These are phyloP conservation scores for Medicago truncatula DNA, from an alignment of 306 rosid genomes.

Conservation along the genomic window MtrunA17r5.0-ANR NC_053043.1:43697001-43697500, in stretches of 20 bases:
- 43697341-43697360: constrained; percentile 18
- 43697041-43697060: constrained; percentile 22
- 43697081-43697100: not conserved
- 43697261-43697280: constrained; percentile 17
- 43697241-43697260: constrained; percentile 22
- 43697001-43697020: not conserved
- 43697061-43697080: constrained; percentile 24
- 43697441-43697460: constrained; percentile 9
- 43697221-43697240: constrained; percentile 22
- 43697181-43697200: constrained; percentile 10
- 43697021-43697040: constrained; percentile 15
- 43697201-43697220: constrained; percentile 37
- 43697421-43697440: constrained; percentile 32
- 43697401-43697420: constrained; percentile 31
- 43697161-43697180: constrained; percentile 12
- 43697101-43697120: constrained; percentile 3
- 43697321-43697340: constrained; percentile 21
- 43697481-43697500: constrained; percentile 61
- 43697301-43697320: not conserved
- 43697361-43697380: not conserved
- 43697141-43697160: constrained; percentile 32
- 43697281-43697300: constrained; percentile 19
- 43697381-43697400: constrained; percentile 26
- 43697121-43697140: constrained; percentile 21
- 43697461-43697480: constrained; percentile 11